phyloP scores from a whole-genome alignment of 1,139 yeast species.

The Suhomyces ambrosiae region DNA sequence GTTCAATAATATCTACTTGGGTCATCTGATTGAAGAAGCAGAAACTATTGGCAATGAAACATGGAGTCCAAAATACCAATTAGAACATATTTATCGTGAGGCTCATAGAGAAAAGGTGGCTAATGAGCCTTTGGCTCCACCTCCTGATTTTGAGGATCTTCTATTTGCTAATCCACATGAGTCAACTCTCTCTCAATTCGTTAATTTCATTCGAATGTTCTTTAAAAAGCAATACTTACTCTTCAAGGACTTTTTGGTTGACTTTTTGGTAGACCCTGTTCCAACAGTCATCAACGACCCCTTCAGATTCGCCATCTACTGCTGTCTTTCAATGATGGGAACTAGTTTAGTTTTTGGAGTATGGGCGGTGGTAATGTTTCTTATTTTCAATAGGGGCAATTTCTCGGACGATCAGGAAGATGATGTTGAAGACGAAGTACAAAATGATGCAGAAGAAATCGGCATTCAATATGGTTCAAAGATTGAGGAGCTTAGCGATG shows the following conservation, averaged over 20 bases:
- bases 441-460: conserved; percentile 5
- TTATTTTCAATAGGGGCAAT: conserved; percentile 12
- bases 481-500: not conserved
- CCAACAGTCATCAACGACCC: conserved; percentile 47
- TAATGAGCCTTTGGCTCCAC: conserved; percentile 43
- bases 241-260: conserved; percentile 35
- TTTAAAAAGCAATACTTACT: conserved; percentile 26
- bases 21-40: conserved; percentile 81
- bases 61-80: conserved; percentile 58
- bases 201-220: conserved; percentile 25
- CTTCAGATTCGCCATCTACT: conserved; percentile 49
- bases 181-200: conserved; percentile 21
- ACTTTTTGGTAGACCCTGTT: conserved; percentile 46
- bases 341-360: conserved; percentile 46
- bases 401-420: conserved; percentile 2
- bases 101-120: conserved; percentile 30
- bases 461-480: not conserved
- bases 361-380: conserved; percentile 36
- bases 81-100: conserved; percentile 51
- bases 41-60: conserved; percentile 80
- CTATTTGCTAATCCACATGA: conserved; percentile 25
- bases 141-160: conserved; percentile 40
- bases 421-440: not conserved
- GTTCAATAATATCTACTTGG: conserved; percentile 84
- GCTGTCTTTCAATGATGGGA: conserved; percentile 39